Conservation (phyloP, 2,329 filamentous ascomycete genomes). For the Conoideocrella luteorostrata region DNA sequence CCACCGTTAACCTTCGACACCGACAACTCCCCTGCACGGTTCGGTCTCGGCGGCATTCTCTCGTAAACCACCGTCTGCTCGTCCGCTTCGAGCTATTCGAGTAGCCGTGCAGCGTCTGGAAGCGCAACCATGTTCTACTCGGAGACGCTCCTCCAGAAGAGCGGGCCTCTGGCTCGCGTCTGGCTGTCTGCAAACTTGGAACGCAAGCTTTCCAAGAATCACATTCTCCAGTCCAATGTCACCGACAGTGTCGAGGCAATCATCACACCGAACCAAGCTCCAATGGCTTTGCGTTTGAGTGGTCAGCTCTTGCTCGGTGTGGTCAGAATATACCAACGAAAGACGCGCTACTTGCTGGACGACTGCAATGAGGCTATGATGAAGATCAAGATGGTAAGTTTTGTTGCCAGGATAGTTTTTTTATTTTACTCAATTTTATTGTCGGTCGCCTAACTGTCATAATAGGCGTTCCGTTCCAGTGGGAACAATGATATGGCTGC, state of each 20-base stretch:
- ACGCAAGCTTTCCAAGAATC: constrained; percentile 95
- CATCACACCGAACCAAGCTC: constrained; percentile 85
- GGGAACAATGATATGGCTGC: constrained; percentile 94
- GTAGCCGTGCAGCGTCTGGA: constrained; percentile 23
- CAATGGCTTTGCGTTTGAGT: constrained; percentile 88
- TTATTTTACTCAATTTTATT: not conserved
- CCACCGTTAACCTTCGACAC: not conserved
- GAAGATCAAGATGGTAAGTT: constrained; percentile 93
- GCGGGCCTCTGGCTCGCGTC: constrained; percentile 90
- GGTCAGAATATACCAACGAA: constrained; percentile 94
- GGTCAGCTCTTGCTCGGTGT: constrained; percentile 93
- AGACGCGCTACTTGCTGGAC: constrained; percentile 91
- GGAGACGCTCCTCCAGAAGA: constrained; percentile 91
- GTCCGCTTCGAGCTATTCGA: constrained; percentile 13
- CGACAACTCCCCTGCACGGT: constrained; percentile 10
- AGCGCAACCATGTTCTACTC: constrained; percentile 84
- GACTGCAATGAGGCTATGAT: constrained; percentile 96
- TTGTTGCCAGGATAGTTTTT: no score
- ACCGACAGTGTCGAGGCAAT: constrained; percentile 93
- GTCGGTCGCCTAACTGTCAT: constrained; percentile 21
- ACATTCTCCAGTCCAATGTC: constrained; percentile 90
- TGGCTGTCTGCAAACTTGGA: constrained; percentile 98
- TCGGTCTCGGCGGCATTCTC: not conserved
- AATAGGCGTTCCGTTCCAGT: constrained; percentile 82
- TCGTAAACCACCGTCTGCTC: constrained; percentile 9